Conservation (phyloP, 2,329 filamentous ascomycete genomes). For the Zymoseptoria ardabiliae region DNA sequence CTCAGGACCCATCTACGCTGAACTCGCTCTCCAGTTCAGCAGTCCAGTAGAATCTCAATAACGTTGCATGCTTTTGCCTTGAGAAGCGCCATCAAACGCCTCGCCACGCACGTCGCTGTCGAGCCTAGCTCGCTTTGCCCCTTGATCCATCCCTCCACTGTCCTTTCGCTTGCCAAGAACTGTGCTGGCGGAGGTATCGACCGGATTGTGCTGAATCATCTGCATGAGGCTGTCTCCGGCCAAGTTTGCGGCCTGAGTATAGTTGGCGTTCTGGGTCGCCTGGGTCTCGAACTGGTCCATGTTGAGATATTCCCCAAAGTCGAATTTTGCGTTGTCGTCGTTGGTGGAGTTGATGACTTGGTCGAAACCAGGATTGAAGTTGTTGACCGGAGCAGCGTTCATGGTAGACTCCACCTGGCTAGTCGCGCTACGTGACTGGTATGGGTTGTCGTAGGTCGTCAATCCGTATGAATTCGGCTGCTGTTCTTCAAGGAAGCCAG, state of each 20-base stretch:
- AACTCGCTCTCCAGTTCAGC: no score
- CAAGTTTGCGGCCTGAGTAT: slow-evolving; percentile 4
- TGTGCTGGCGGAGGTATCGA: neutral
- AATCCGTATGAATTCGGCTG: neutral
- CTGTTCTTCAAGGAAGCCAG: neutral
- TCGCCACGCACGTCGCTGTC: no score
- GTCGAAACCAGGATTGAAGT: neutral
- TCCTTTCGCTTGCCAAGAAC: slow-evolving; percentile 19
- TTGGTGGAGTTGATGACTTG: neutral
- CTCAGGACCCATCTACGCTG: no score
- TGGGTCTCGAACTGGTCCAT: neutral
- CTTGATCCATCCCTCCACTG: neutral
- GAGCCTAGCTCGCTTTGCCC: no score
- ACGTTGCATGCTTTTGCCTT: no score
- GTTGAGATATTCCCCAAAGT: neutral
- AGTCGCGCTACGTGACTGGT: neutral
- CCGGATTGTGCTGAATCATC: neutral
- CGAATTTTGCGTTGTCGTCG: neutral
- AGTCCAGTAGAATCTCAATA: no score
- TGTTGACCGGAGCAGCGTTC: neutral
- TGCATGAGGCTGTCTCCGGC: slow-evolving; percentile 1
- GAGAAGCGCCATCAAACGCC: no score
- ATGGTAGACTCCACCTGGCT: neutral
- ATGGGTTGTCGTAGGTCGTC: neutral
- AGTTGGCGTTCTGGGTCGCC: neutral